Evolutionary conservation across 2,329 filamentous ascomycete species (phyloP), one percentile per base, ranked within the genome.

Genomic region (Botrytis byssoidea): DNA sequence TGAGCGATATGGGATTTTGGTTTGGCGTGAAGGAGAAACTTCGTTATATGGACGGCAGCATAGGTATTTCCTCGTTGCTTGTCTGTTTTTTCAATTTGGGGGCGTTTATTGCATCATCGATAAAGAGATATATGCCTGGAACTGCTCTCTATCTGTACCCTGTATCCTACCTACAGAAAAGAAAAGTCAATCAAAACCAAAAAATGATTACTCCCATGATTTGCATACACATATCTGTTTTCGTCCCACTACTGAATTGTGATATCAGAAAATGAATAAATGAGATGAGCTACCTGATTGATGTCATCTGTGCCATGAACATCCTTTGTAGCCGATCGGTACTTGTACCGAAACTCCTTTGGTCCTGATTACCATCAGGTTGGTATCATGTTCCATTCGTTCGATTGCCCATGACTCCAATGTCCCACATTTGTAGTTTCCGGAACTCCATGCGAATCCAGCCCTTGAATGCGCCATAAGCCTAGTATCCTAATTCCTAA

Each of bases 361-460:
- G 3, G 35, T 42, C 18, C 8, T 32, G 35, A 57, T 48, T 68
- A 22, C 35, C 66, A 37, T 55, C 8, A 22, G 35, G 9, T 32
- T 68, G 66, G 35, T 32, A 42, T 68, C 29, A 22, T 68, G 22
- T 9, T 48, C 65, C 46, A 55, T 68, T 68, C 25, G 35, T 68
- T 40, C 16, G 35, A 68, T 57, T 68, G 48, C 35, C 48, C 66
- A 42, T 55, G n/a, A 42, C 66, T n/a, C 48, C 66, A 12, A 68
- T 32, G n/a, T 57, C 66, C 48, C 48, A 57, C 25, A 57, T 68
- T 42, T 68, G 48, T 57, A 68, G 22, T 29, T 57, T 57, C 48
- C 66, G 48, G 35, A 68, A 68, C 66, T 68, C 66, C 66, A 57
- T 68, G 35, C 66, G 25, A 57, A 68, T 22, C 48, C 66, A 68